phyloP scores from a whole-genome alignment of 169 alveolate species.

The Eimeria praecox region DNA sequence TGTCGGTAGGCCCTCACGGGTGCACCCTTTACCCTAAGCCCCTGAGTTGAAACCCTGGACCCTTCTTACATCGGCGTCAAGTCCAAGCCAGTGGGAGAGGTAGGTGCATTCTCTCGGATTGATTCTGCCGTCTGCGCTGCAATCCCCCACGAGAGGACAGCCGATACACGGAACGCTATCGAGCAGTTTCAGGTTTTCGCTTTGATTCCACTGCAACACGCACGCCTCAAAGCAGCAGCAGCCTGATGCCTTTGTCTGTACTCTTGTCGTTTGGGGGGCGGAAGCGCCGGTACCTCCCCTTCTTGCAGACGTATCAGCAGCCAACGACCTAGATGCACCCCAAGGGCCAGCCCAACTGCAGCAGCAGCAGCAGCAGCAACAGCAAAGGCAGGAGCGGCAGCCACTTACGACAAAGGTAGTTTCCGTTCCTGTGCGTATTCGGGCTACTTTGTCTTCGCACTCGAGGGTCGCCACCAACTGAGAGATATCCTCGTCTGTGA shows the following conservation, averaged over 20 bases:
- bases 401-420: constrained; percentile 45
- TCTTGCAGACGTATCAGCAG: background rate
- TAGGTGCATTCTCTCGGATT: constrained; percentile 79
- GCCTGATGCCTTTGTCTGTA: background rate
- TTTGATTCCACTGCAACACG: constrained; percentile 66
- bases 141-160: constrained; percentile 66
- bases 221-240: constrained; percentile 7
- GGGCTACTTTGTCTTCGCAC: constrained; percentile 78
- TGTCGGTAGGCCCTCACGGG: background rate
- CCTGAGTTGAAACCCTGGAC: background rate
- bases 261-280: background rate
- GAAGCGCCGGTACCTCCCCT: background rate
- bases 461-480: constrained; percentile 76
- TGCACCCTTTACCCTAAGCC: background rate
- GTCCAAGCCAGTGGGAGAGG: constrained; percentile 81
- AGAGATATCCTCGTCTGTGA: constrained; percentile 79
- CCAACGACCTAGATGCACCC: background rate
- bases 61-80: constrained; percentile 78
- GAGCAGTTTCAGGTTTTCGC: constrained; percentile 65
- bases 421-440: constrained; percentile 55
- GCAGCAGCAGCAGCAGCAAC: constrained; percentile 19
- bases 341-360: background rate
- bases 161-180: constrained; percentile 74
- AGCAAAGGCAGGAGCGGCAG: background rate
- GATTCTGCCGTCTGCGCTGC: constrained; percentile 68